A percentile compares a stretch with the other conserved stretches of the same genome.
Conservation (phyloP, 345 rosid genomes). For the Eucalyptus camaldulensis region DNA sequence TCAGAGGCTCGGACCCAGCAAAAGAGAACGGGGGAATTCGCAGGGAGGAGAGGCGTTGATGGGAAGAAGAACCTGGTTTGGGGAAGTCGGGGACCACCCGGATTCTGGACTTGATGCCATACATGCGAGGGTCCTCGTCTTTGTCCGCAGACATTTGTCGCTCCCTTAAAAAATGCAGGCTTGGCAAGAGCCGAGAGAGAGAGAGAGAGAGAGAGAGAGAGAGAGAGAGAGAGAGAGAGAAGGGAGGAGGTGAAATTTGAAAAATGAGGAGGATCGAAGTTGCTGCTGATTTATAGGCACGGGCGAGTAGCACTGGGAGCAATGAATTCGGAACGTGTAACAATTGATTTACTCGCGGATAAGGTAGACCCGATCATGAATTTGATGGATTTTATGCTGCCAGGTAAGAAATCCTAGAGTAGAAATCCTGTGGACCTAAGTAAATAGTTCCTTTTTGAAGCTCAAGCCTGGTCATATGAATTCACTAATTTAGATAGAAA, state of each 20-base stretch:
- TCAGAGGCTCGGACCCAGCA: not conserved
- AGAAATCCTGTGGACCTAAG: not conserved
- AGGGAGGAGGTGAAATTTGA: not conserved
- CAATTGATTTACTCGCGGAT: not conserved
- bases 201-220: not conserved
- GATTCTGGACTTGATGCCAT: constrained; percentile 4
- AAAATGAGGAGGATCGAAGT: not conserved
- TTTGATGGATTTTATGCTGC: not conserved
- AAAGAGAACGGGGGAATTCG: not conserved
- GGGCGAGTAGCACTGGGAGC: not conserved
- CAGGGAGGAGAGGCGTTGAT: not conserved
- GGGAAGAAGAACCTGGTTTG: constrained; percentile 33
- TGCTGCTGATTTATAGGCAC: not conserved
- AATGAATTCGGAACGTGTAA: not conserved
- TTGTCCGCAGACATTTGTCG: constrained; percentile 53
- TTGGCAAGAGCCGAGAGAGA: not conserved
- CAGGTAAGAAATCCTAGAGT: not conserved
- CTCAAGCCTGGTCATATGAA: not conserved
- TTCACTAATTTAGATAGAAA: not conserved
- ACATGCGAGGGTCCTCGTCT: constrained; percentile 17
- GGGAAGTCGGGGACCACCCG: constrained; percentile 21
- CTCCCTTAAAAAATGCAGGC: not conserved
- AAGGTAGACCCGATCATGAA: not conserved
- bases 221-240: not conserved
- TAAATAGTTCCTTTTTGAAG: not conserved